Percentiles rank a stretch among this genome's conserved stretches.
Conservation (phyloP, 2,329 filamentous ascomycete species). For the Fusarium sp. region DNA sequence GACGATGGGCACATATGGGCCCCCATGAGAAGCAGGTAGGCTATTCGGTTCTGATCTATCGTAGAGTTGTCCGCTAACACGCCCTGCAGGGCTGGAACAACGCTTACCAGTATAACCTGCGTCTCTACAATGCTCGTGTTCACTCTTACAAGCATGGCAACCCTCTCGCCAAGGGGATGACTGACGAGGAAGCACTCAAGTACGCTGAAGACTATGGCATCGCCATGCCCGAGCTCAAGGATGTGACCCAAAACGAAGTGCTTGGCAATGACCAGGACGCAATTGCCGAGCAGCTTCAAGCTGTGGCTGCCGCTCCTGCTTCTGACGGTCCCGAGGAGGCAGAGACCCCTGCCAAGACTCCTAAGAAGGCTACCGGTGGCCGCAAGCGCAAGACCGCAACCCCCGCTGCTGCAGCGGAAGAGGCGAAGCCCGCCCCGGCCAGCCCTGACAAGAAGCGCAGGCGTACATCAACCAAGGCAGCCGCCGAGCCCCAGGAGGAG, state of each 20-base stretch:
- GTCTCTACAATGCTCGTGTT: conserved; percentile 71
- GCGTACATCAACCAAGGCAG: conserved; percentile 63
- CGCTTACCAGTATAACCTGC: conserved; percentile 73
- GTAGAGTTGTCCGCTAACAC: conserved; percentile 3
- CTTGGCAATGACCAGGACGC: conserved; percentile 61
- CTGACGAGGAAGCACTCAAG: conserved; percentile 65
- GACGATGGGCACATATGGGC: conserved; percentile 83
- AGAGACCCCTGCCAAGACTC: conserved; percentile 62
- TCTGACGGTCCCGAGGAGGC: conserved; percentile 55
- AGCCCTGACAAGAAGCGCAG: conserved; percentile 72
- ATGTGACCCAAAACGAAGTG: conserved; percentile 47
- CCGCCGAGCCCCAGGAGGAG: conserved; percentile 63
- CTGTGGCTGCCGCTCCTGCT: conserved; percentile 49
- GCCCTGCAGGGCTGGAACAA: conserved; percentile 65
- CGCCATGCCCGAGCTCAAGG: conserved; percentile 60
- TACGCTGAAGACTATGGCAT: conserved; percentile 69
- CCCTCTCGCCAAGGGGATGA: conserved; percentile 66
- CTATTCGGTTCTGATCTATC: conserved; percentile 1
- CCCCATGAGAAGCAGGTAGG: conserved; percentile 72
- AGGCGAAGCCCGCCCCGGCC: conserved; percentile 55
- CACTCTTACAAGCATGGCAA: conserved; percentile 72
- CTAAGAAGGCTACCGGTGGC: conserved; percentile 61
- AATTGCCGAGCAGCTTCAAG: conserved; percentile 67
- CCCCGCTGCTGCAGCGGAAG: conserved; percentile 53
- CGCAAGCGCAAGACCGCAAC: conserved; percentile 67